Conservation (phyloP, 306 rosid species). For the Lithocarpus polystachyus region DNA sequence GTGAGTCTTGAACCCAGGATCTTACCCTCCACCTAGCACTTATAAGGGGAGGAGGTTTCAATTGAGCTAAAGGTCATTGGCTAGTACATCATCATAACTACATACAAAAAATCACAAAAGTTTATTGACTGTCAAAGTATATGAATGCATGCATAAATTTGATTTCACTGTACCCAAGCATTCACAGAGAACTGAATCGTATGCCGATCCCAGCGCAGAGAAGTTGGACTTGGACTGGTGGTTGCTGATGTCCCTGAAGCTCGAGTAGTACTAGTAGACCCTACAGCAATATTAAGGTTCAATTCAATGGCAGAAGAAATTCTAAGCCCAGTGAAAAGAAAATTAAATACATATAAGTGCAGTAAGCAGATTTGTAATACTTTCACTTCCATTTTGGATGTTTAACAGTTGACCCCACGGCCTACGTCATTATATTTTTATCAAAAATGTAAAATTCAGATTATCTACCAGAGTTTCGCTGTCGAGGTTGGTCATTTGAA, state of each 20-base stretch:
- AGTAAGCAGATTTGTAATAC: not conserved
- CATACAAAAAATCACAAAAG: not conserved
- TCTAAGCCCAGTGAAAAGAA: not conserved
- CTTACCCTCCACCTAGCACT: too few species aligned
- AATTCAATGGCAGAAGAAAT: slow-evolving; percentile 17
- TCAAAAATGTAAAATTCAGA: not conserved
- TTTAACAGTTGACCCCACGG: not conserved
- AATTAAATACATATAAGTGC: not conserved
- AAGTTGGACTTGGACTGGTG: slow-evolving; percentile 47
- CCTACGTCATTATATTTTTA: too few species aligned
- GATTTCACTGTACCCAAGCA: slow-evolving; percentile 73
- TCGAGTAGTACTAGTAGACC: slow-evolving; percentile 62
- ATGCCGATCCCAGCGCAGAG: slow-evolving; percentile 84
- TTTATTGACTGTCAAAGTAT: not conserved
- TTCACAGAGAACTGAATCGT: slow-evolving; percentile 85
- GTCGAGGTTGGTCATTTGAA: slow-evolving; percentile 50
- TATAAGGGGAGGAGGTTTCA: too few species aligned
- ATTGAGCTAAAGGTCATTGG: not conserved
- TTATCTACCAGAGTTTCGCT: slow-evolving; percentile 53
- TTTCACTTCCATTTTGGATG: not conserved
- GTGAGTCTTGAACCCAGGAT: too few species aligned
- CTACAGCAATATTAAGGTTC: slow-evolving; percentile 35
- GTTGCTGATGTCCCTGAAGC: slow-evolving; percentile 65
- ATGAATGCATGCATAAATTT: slow-evolving; percentile 8
- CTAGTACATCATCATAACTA: not conserved